Base-by-base conservation (phyloP, 345 rosid genomes). In the Ceriops decandra region DNA sequence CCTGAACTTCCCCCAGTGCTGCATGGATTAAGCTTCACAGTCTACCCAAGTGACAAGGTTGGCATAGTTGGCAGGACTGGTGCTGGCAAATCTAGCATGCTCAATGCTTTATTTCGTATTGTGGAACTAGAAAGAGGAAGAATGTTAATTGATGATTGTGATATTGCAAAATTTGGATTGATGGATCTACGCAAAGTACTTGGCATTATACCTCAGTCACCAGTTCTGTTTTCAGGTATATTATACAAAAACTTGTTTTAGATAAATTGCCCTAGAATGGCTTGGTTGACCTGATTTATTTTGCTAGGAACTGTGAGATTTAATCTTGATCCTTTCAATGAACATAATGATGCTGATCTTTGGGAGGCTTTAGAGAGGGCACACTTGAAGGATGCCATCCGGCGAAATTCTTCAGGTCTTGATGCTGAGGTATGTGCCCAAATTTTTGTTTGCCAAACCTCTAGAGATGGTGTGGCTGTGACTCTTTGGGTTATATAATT, bases 51-150 rank as follows among this genome's bases (percentile, higher is more conserved):
- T 72, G 96, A 90, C 80, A 95, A 95, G 85, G 92, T 95, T 20
- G 99, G 98, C 51, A 90, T 95, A 69, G 99, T 95, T 65, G 99
- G 99, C 80, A 91, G 99, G 81, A 95, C 99, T 58, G 99, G 99
- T 5, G 99, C 99, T 35, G 99, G 99, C 70, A 95, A 95, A 77
- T 95, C 99, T 66, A 95, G 99, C 80, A 90, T 95, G 87, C 80
- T 95, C 57, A 95, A 95, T 80, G 87, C 99, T 28, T 85, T 95
- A 75, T 95, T 95, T 72, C 84, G 99, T 64, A 91, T 95, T 66
- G 98, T 91, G 60, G 99, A 91, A 72, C 79, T 91, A 63, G 99
- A 95, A 76, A 88, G 85, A 72, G 99, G 99, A 84, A 87, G 97
- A 75, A 86, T 95, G 64, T 82, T 86, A 82, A 82, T 95, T 72